Evolutionary conservation across 768 basidiomycete genomes (phyloP).

Genomic region (Pulveroboletus sp.): DNA sequence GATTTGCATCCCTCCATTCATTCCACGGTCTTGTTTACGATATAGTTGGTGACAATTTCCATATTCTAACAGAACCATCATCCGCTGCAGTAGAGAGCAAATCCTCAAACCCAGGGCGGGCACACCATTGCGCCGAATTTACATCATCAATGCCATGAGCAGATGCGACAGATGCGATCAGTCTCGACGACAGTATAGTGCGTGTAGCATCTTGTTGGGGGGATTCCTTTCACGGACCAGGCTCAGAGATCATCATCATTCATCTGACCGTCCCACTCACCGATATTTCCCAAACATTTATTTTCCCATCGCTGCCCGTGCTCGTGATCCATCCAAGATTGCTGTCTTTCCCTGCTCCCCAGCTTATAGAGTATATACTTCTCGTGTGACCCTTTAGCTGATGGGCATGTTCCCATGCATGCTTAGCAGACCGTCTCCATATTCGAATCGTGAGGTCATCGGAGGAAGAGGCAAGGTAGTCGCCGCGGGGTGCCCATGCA

Average conservation of each 20-base stretch:
- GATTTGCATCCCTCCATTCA: too few relatives aligned
- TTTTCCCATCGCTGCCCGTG: slow-evolving; percentile 78
- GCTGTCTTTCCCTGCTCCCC: slow-evolving; percentile 46
- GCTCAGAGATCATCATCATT: neutral
- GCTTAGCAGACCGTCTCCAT: slow-evolving; percentile 66
- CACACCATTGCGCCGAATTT: slow-evolving; percentile 84
- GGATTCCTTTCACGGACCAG: slow-evolving; percentile 13
- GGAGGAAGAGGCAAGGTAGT: slow-evolving; percentile 81
- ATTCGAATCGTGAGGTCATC: slow-evolving; percentile 82
- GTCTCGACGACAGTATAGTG: slow-evolving; percentile 31
- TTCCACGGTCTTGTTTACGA: too few relatives aligned
- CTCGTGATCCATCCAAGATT: slow-evolving; percentile 80
- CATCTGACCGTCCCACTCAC: slow-evolving; percentile 33
- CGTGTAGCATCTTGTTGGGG: slow-evolving; percentile 4
- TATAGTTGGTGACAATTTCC: slow-evolving; percentile 43
- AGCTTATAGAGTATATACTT: slow-evolving; percentile 77
- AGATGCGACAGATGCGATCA: slow-evolving; percentile 54
- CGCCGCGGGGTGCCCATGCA: slow-evolving; percentile 72
- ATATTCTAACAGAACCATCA: slow-evolving; percentile 79
- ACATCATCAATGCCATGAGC: slow-evolving; percentile 85
- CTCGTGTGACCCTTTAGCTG: slow-evolving; percentile 64
- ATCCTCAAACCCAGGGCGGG: slow-evolving; percentile 55
- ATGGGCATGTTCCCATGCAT: slow-evolving; percentile 59
- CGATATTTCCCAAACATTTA: slow-evolving; percentile 76
- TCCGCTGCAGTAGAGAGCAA: slow-evolving; percentile 82